Evolutionary conservation across 805 yeast genomes (phyloP), one percentile per base, ranked within the genome.

Genomic region (Candida palmyrensis): DNA sequence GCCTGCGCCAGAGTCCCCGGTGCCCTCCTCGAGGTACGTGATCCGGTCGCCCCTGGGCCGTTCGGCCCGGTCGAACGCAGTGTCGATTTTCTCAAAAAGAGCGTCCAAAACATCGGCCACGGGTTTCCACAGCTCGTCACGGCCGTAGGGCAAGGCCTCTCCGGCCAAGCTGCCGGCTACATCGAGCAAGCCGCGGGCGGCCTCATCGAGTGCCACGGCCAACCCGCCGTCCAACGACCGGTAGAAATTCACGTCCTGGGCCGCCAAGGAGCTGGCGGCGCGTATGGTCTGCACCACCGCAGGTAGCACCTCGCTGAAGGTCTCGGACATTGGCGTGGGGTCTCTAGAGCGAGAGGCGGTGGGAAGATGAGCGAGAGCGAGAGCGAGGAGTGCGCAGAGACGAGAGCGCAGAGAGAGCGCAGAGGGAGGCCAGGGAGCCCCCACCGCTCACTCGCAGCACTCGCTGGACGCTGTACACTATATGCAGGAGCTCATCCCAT

Each of bases 171-270:
- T 55, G 43, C 77, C 75, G 29, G 79, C 63, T 31, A 76, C 40
- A 2, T 51, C 55, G 17, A 76, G 49, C 5, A 82, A 36, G 14
- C 62, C 54, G 11, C 55, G 51, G 3, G 78, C 66, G 0, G 73
- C 49, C 1, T 44, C 42, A 7, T 65, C 64, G 30, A 79, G 51
- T 10, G 66, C 49, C 0, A 48, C 41, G 6, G 67, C 56, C 10
- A 79, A 49, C 1, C 53, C 48, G 3, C 61, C 46, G 46, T 85
- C 90, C 9, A 86, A 49, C 29, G 84, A 76, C 29, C 69, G 64
- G 54, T 78, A 76, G 48, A 89, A 92, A 19, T 71, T 75, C n/a
- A 88, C 70, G 61, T 90, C 97, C 36, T 83, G 83, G 0, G 86
- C 75, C 2, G 84, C 82, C 27, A 89, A 55, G 2, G 83, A 77